Percentiles rank a stretch among this genome's conserved stretches.
These are phyloP conservation scores for Cordyceps militaris DNA, from an alignment of 2,329 filamentous ascomycete genomes.

Conservation along the genomic window DNA sequence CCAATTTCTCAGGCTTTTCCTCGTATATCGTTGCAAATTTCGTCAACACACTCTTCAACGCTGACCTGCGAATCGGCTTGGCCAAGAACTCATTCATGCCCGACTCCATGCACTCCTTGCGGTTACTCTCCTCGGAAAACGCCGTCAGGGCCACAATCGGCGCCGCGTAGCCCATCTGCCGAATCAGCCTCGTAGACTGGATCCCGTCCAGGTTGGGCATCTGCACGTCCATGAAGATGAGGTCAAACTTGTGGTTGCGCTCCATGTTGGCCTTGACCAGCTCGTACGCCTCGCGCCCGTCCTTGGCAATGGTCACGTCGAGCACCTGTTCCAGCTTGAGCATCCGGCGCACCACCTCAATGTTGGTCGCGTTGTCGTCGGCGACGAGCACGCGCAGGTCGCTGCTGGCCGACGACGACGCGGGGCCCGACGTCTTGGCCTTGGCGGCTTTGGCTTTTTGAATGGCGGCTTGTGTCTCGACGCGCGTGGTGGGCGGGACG, in stretches of 20 bases:
- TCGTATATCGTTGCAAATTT: slow-evolving; percentile 78
- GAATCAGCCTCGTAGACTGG: slow-evolving; percentile 77
- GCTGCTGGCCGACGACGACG: slow-evolving; percentile 34
- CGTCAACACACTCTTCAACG: slow-evolving; percentile 77
- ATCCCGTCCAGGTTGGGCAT: slow-evolving; percentile 93
- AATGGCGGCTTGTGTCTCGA: slow-evolving; percentile 58
- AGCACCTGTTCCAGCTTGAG: slow-evolving; percentile 72
- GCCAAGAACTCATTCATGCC: slow-evolving; percentile 88
- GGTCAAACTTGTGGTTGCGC: slow-evolving; percentile 63
- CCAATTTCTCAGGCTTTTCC: slow-evolving; percentile 32
- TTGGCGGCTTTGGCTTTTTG: slow-evolving; percentile 55
- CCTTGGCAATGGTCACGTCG: slow-evolving; percentile 81
- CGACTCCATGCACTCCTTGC: slow-evolving; percentile 76
- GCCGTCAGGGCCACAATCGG: slow-evolving; percentile 89
- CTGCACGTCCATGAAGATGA: slow-evolving; percentile 94
- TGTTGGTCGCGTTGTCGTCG: slow-evolving; percentile 57
- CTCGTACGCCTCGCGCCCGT: slow-evolving; percentile 82
- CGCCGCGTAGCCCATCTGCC: slow-evolving; percentile 76
- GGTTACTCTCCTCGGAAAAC: slow-evolving; percentile 84
- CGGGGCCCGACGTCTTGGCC: slow-evolving; percentile 54
- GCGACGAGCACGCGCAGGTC: slow-evolving; percentile 80
- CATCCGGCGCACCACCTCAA: slow-evolving; percentile 54
- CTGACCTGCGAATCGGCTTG: slow-evolving; percentile 71
- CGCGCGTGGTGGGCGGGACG: slow-evolving; percentile 25
- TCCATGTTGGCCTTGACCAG: slow-evolving; percentile 78